Evolutionary conservation across 768 basidiomycete species (phyloP).

Genomic region (Fistulinella prunicolor): DNA sequence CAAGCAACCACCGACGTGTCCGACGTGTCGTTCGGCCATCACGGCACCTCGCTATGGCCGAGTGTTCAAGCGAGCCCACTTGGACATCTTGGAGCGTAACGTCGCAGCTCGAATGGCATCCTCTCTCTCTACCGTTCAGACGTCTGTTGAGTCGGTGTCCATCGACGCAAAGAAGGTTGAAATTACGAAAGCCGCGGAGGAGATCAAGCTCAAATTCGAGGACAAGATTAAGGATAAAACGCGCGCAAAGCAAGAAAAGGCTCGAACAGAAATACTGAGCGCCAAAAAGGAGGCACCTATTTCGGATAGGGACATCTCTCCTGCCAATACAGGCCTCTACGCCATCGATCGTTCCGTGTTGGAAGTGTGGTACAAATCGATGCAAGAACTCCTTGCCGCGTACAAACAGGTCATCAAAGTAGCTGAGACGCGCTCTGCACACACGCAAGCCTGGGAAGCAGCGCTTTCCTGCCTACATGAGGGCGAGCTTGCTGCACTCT

Average conservation of each 20-base stretch:
- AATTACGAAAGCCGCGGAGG: constrained; percentile 1
- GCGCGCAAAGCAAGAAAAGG: constrained; percentile 5
- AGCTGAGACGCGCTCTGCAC: constrained; percentile 49
- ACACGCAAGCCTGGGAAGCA: constrained; percentile 58
- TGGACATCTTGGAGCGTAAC: constrained; percentile 67
- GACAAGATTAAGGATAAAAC: constrained; percentile 2
- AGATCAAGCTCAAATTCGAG: constrained; percentile 17
- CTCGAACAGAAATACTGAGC: constrained; percentile 14
- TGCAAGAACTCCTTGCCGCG: constrained; percentile 33
- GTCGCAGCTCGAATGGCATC: constrained; percentile 51
- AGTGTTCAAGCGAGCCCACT: constrained; percentile 54
- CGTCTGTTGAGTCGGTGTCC: constrained; percentile 29
- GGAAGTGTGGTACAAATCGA: constrained; percentile 39
- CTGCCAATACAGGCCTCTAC: constrained; percentile 21
- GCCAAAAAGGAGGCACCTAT: constrained; percentile 23
- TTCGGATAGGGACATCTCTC: constrained; percentile 28
- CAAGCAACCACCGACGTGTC: constrained; percentile 51
- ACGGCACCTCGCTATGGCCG: constrained; percentile 60
- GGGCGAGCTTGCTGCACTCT: constrained; percentile 39
- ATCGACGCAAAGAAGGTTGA: constrained; percentile 20
- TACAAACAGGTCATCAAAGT: constrained; percentile 44
- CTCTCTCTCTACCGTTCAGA: constrained; percentile 35
- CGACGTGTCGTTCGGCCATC: constrained; percentile 57
- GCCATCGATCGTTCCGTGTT: constrained; percentile 31
- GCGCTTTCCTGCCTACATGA: constrained; percentile 52